phyloP scores from a whole-genome alignment of 148 eudicot genomes.

The Rhododendron griersonianum region DNA sequence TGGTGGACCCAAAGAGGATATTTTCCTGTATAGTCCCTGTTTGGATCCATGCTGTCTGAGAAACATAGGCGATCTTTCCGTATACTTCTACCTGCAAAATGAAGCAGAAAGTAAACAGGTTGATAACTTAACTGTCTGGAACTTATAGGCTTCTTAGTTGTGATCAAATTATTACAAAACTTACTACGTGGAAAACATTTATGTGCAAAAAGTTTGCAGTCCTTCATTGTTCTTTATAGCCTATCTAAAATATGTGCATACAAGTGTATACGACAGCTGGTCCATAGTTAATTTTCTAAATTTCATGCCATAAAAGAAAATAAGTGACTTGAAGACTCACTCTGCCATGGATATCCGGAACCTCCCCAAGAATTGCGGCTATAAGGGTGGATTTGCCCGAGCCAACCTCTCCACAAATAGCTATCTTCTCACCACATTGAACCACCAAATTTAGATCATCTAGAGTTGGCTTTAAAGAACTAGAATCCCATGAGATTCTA shows the following conservation, averaged over 20 bases:
- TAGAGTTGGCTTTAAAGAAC: slow-evolving; percentile 26
- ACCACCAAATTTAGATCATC: slow-evolving; percentile 30
- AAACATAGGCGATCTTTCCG: slow-evolving; percentile 56
- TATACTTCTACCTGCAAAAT: slow-evolving; percentile 39
- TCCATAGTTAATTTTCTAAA: too few species aligned
- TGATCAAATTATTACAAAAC: neutral
- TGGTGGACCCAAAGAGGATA: slow-evolving; percentile 48
- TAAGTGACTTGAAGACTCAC: slow-evolving; percentile 21
- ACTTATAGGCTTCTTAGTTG: neutral
- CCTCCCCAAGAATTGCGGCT: slow-evolving; percentile 58
- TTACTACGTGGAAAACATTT: neutral
- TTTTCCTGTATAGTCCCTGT: slow-evolving; percentile 61
- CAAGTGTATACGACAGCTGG: neutral
- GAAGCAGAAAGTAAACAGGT: neutral
- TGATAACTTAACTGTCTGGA: neutral
- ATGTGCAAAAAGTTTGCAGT: neutral
- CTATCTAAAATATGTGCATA: neutral
- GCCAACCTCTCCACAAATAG: slow-evolving; percentile 72
- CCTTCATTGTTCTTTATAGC: neutral
- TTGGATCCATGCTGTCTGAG: slow-evolving; percentile 69
- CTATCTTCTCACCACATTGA: slow-evolving; percentile 40
- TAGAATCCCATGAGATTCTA: slow-evolving; percentile 41
- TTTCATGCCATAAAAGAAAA: neutral
- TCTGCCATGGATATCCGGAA: slow-evolving; percentile 22
- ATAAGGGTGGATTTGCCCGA: slow-evolving; percentile 64